Percentiles rank a stretch among this genome's conserved stretches.
Conservation (phyloP, 768 basidiomycete species). For the Mycena leptocephala region DNA sequence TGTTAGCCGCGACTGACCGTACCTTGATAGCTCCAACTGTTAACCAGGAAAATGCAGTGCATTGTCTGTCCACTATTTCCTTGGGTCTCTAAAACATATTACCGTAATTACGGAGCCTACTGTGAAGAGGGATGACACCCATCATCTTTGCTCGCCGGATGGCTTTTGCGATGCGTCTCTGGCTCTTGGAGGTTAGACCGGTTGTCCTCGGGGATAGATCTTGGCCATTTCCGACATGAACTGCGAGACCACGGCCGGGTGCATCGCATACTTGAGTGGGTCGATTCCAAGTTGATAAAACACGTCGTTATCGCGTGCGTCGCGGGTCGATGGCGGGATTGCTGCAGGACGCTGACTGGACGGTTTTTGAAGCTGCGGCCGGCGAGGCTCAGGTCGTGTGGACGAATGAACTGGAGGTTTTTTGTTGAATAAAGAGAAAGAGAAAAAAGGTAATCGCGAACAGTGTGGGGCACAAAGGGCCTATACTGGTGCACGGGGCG, state of each 20-base stretch:
- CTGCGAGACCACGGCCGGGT: conserved; percentile 69
- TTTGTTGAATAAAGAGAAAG: not conserved
- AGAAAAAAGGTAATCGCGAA: conserved; percentile 12
- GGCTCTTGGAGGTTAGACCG: conserved; percentile 82
- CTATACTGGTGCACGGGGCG: conserved; percentile 27
- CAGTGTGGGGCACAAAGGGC: conserved; percentile 41
- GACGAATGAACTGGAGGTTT: conserved; percentile 62
- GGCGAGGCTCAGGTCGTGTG: conserved; percentile 59
- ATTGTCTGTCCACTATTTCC: too few species aligned
- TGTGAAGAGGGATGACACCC: conserved; percentile 83
- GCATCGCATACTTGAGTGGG: conserved; percentile 79
- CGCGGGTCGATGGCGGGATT: conserved; percentile 70
- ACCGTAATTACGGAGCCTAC: conserved; percentile 44
- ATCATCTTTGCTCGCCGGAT: conserved; percentile 93
- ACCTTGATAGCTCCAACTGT: not conserved
- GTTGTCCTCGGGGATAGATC: conserved; percentile 81
- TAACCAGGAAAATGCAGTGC: not conserved
- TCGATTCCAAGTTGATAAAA: conserved; percentile 83
- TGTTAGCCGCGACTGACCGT: not conserved
- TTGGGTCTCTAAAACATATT: not conserved
- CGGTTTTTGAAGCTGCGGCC: conserved; percentile 49
- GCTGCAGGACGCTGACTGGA: conserved; percentile 47
- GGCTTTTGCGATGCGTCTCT: conserved; percentile 86
- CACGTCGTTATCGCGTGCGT: conserved; percentile 73
- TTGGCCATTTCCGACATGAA: conserved; percentile 87